These are phyloP conservation scores for Bretschneidera sinensis DNA, from an alignment of 345 rosid species.

Conservation along the genomic window DNA sequence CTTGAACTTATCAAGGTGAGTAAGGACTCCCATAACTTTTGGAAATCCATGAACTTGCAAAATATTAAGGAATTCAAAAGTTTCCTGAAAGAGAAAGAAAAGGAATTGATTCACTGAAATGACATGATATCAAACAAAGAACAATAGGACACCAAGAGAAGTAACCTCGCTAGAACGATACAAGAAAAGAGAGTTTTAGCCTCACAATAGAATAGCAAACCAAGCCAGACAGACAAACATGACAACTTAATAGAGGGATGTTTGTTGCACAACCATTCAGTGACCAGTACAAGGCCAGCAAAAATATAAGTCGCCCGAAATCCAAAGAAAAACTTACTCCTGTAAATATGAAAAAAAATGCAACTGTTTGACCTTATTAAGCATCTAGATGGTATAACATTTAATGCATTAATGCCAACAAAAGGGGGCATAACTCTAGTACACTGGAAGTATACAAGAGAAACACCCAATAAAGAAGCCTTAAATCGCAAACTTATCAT, in stretches of 20 bases:
- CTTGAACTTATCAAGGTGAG: slow-evolving; percentile 90
- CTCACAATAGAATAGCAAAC: background rate
- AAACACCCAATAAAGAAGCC: background rate
- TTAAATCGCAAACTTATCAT: background rate
- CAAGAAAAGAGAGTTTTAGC: background rate
- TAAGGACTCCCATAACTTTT: slow-evolving; percentile 91
- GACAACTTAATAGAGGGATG: background rate
- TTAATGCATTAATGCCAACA: too few relatives aligned
- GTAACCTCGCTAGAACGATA: background rate
- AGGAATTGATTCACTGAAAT: background rate
- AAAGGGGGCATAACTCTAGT: background rate
- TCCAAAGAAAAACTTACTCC: too few relatives aligned
- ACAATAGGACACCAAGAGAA: background rate
- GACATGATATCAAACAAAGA: too few relatives aligned
- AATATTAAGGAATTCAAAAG: slow-evolving; percentile 93
- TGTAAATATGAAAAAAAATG: too few relatives aligned
- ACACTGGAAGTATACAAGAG: background rate
- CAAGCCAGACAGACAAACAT: background rate
- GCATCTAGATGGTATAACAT: too few relatives aligned
- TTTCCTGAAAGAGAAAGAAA: slow-evolving; percentile 53
- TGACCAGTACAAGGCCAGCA: background rate
- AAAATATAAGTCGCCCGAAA: too few relatives aligned
- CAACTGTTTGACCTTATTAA: too few relatives aligned
- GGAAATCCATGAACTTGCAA: slow-evolving; percentile 96
- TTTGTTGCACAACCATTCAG: background rate